phyloP scores from a whole-genome alignment of 2,329 filamentous ascomycete species.

The Claviceps capensis region DNA sequence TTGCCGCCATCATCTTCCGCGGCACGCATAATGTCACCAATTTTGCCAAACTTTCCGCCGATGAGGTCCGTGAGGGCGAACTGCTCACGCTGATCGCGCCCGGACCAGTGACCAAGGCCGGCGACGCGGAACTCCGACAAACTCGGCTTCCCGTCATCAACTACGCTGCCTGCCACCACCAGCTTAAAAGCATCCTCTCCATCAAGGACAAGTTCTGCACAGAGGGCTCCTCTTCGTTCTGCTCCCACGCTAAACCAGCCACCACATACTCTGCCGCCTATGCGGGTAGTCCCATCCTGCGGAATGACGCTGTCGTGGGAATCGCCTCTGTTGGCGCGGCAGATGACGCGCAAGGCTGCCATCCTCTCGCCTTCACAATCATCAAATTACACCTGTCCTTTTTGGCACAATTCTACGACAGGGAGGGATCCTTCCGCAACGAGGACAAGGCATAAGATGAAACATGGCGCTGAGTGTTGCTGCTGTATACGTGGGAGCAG shows the following conservation, averaged over 20 bases:
- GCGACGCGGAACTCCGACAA: background rate
- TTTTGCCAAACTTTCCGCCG: background rate
- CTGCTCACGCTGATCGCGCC: no score
- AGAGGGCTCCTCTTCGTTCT: background rate
- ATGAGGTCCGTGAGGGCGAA: background rate
- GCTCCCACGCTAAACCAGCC: no score
- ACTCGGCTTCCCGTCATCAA: background rate
- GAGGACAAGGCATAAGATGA: no score
- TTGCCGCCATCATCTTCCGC: background rate
- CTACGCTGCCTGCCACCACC: background rate
- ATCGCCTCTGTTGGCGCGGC: background rate
- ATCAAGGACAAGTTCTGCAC: slow-evolving; percentile 1
- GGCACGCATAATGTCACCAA: background rate
- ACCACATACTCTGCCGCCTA: background rate
- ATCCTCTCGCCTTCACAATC: background rate
- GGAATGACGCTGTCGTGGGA: background rate
- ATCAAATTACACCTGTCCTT: background rate
- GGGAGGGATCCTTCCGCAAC: no score
- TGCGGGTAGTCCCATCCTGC: slow-evolving; percentile 1
- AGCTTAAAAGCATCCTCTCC: background rate
- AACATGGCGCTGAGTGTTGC: no score
- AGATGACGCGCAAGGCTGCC: background rate
- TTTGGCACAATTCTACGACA: background rate
- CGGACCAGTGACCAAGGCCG: no score
- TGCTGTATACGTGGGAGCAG: no score